phyloP scores from a whole-genome alignment of 73 alveolate species.

The Tetrahymena borealis region DNA sequence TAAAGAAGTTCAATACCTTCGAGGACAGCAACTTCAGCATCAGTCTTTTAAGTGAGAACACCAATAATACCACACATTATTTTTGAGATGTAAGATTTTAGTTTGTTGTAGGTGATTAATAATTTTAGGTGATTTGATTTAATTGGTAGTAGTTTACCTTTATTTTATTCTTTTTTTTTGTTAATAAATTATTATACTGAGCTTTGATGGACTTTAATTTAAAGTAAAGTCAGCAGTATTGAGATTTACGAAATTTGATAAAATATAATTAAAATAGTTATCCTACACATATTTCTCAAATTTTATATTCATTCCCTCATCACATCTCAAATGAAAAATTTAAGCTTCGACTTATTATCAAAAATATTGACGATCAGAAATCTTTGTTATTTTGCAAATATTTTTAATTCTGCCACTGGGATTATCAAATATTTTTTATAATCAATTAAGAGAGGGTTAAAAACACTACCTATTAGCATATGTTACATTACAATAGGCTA shows the following conservation, averaged over 20 bases:
- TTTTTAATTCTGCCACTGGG: too few relatives aligned
- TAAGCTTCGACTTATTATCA: not conserved
- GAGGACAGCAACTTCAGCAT: constrained; percentile 62
- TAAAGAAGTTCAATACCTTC: constrained; percentile 71
- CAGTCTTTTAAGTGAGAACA: constrained; percentile 57
- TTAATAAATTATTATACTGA: not conserved
- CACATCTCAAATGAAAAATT: not conserved
- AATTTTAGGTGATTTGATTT: not conserved
- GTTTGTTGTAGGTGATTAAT: not conserved
- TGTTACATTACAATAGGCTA: too few relatives aligned
- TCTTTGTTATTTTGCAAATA: too few relatives aligned
- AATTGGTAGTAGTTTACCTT: not conserved
- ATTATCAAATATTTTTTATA: too few relatives aligned
- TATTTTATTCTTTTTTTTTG: not conserved
- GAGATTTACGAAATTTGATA: not conserved
- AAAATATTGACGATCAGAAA: not conserved
- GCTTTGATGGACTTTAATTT: not conserved
- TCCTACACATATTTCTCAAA: not conserved
- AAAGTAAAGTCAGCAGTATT: not conserved
- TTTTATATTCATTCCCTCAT: not conserved
- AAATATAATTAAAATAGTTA: not conserved
- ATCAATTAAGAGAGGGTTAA: too few relatives aligned
- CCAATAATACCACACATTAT: constrained; percentile 76
- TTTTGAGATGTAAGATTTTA: not conserved
- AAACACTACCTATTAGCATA: too few relatives aligned